Conservation (phyloP, 1,139 yeast genomes). For the Taphrina pruni region DNA sequence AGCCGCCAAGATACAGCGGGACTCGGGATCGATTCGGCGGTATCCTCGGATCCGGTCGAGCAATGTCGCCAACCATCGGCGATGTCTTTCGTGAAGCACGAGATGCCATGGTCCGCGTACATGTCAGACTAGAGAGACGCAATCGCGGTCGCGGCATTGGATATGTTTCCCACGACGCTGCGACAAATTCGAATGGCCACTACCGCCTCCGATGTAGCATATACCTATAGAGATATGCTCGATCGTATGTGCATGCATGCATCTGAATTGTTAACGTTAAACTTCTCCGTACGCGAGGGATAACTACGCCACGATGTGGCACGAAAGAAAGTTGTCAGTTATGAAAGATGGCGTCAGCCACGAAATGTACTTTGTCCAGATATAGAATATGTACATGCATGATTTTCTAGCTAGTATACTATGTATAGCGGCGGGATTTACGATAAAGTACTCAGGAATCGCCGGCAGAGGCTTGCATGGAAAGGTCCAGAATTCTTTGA, state of each 20-base stretch:
- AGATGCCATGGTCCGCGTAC: neutral
- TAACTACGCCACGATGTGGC: too few relatives aligned
- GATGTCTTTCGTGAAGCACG: neutral
- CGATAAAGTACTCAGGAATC: neutral
- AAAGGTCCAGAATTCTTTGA: neutral
- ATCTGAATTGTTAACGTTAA: too few relatives aligned
- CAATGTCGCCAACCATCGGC: neutral
- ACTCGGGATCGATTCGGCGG: constrained; percentile 5
- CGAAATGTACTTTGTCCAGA: too few relatives aligned
- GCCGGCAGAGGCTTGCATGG: neutral
- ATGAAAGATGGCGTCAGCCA: neutral
- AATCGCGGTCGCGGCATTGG: neutral
- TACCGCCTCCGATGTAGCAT: too few relatives aligned
- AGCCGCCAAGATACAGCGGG: constrained; percentile 29
- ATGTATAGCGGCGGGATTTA: neutral
- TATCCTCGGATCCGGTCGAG: neutral
- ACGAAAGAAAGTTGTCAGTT: neutral
- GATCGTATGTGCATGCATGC: too few relatives aligned
- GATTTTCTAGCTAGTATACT: too few relatives aligned
- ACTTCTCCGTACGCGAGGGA: too few relatives aligned
- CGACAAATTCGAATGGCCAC: too few relatives aligned
- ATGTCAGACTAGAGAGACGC: neutral
- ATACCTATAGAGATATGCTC: too few relatives aligned
- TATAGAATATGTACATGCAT: too few relatives aligned
- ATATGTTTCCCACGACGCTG: too few relatives aligned